Base-by-base conservation (phyloP, 1,139 yeast genomes). In the Suhomyces kunorum region DNA sequence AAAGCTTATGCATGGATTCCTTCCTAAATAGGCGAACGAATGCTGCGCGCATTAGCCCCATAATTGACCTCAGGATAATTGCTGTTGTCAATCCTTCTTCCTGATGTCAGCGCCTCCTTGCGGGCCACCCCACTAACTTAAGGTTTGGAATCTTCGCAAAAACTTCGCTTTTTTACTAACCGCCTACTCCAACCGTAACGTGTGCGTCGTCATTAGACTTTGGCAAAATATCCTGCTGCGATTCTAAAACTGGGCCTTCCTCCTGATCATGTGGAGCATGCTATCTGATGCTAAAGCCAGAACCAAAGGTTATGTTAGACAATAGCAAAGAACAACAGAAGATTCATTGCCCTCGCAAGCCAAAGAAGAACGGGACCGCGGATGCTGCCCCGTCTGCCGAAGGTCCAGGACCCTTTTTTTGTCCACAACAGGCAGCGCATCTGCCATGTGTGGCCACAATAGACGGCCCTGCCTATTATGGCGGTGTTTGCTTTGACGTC, bases 111-210 rank as follows among this genome's bases (percentile, higher is more conserved):
- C 24, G 35, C 35, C 29, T 12, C 30, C 12, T 17, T 32, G 24
- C 17, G n/a, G 24, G 26, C 27, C 36, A 23, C 4, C 8, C 20
- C 7, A 18, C 29, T 20, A 27, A 27, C 23, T 34, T 34, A 34
- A 20, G 36, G 36, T 34, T 34, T 34, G 31, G 20, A 34, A 34
- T 34, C 36, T 14, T 12, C 14, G 13, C 13, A n/a, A 34, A 34
- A 34, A 22, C 36, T 34, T 34, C 36, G 36, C 18, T 34, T 34
- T 34, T 34, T 34, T 34, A 15, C 17, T 4, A 18, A 4, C 6
- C 12, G 20, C n/a, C 32, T 29, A 18, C 16, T 29, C 25, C 32
- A 29, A 29, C 32, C 32, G 32, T 13, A 18, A n/a, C 15, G 19
- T 29, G 16, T 29, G 32, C 32, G 22, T 29, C 15, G 20, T n/a